Conservation (phyloP, 306 rosid species). For the Ormosia semicastrata region DNA sequence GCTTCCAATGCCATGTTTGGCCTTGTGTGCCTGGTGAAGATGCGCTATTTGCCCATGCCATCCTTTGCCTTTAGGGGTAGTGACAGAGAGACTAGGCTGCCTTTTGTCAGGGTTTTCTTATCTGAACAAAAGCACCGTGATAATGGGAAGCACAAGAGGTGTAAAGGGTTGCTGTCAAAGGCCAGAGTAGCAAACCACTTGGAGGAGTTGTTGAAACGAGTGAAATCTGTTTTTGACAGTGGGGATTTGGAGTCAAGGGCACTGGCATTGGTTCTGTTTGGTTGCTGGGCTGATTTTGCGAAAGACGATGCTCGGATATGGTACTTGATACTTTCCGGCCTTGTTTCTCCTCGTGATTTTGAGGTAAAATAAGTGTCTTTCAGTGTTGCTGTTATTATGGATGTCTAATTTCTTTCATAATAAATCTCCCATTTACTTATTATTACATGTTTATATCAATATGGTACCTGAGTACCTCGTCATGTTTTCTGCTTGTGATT, state of each 20-base stretch:
- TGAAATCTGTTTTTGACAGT: conserved; percentile 57
- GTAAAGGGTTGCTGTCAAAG: conserved; percentile 64
- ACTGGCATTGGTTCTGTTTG: conserved; percentile 68
- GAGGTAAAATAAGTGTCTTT: conserved; percentile 49
- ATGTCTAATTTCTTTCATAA: background rate
- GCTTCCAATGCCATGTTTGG: conserved; percentile 52
- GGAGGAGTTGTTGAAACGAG: conserved; percentile 61
- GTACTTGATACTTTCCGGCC: conserved; percentile 67
- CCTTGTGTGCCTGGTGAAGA: conserved; percentile 73
- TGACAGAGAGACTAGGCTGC: conserved; percentile 40
- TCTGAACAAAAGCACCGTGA: conserved; percentile 44
- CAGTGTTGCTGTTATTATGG: background rate
- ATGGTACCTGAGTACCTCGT: background rate
- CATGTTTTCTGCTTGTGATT: background rate
- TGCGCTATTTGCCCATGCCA: conserved; percentile 64
- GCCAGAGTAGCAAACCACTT: conserved; percentile 42
- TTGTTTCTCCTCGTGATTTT: conserved; percentile 61
- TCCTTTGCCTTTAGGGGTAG: conserved; percentile 68
- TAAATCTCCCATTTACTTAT: background rate
- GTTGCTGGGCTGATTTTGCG: conserved; percentile 85
- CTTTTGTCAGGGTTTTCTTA: conserved; percentile 64
- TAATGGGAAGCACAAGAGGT: conserved; percentile 33
- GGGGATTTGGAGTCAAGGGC: conserved; percentile 61
- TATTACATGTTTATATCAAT: background rate
- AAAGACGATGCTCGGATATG: conserved; percentile 62